These are phyloP conservation scores for Phialocephala subalpina DNA, from an alignment of 2,329 filamentous ascomycete genomes.

Conservation along the genomic window DNA sequence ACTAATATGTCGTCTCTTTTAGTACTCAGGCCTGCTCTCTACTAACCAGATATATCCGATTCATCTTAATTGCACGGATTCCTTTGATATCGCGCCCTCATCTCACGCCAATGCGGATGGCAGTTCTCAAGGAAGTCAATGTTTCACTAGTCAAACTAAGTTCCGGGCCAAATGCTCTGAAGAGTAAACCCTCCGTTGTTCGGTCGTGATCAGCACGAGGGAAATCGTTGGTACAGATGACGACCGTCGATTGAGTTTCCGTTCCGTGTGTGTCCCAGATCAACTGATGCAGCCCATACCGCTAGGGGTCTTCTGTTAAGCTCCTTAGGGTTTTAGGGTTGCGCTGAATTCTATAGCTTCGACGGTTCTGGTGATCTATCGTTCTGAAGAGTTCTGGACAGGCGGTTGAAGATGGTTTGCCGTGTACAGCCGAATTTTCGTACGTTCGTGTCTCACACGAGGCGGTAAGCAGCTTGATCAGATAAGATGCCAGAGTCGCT, in stretches of 20 bases:
- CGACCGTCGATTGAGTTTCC: constrained; percentile 18
- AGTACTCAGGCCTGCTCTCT: background rate
- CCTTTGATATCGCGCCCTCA: background rate
- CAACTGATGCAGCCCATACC: constrained; percentile 1
- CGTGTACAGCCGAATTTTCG: background rate
- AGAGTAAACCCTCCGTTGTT: constrained; percentile 7
- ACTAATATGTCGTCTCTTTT: constrained; percentile 2
- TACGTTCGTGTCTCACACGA: background rate
- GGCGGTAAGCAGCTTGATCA: background rate
- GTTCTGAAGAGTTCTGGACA: background rate
- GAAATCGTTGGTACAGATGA: constrained; percentile 20
- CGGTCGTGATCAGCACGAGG: constrained; percentile 15
- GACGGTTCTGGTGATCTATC: background rate
- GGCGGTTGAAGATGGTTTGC: background rate
- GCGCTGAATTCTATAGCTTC: background rate
- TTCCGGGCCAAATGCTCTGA: background rate
- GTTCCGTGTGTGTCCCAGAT: constrained; percentile 5
- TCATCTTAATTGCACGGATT: background rate
- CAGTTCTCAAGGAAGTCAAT: background rate
- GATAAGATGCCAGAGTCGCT: constrained; percentile 1
- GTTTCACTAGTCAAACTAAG: constrained; percentile 1
- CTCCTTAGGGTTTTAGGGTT: background rate
- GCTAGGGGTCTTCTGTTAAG: background rate
- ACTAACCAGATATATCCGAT: background rate
- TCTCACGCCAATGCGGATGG: background rate